Conservation (phyloP, 176 grass and related monocot species). For the Paspalum notatum region DNA sequence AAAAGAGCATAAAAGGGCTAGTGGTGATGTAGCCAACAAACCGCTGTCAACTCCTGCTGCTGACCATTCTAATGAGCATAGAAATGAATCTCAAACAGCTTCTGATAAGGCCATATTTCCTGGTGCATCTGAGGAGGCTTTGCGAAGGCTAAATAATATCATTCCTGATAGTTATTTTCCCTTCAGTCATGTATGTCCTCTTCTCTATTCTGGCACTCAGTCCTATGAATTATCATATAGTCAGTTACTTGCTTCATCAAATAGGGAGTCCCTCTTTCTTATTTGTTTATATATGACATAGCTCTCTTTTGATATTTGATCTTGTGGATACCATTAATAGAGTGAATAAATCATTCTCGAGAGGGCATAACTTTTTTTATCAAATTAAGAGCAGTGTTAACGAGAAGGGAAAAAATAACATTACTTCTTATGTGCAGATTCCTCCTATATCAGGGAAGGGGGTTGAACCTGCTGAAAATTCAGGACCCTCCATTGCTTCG, state of each 20-base stretch:
- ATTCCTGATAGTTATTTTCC: slow-evolving; percentile 86
- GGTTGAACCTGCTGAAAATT: slow-evolving; percentile 57
- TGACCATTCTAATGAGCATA: slow-evolving; percentile 44
- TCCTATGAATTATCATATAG: background rate
- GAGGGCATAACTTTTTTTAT: slow-evolving; percentile 10
- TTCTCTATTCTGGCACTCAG: slow-evolving; percentile 25
- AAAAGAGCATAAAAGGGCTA: slow-evolving; percentile 58
- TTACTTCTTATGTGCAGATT: slow-evolving; percentile 55
- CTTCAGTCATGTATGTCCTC: slow-evolving; percentile 74
- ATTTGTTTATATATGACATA: background rate
- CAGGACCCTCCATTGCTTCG: slow-evolving; percentile 65
- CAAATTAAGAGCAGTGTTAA: slow-evolving; percentile 1
- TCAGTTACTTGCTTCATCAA: background rate
- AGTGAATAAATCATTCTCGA: slow-evolving; percentile 19
- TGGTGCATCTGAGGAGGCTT: slow-evolving; percentile 55
- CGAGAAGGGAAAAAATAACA: slow-evolving; percentile 38
- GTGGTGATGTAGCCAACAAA: slow-evolving; percentile 44
- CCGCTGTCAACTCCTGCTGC: slow-evolving; percentile 29
- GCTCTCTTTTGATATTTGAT: background rate
- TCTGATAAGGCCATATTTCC: slow-evolving; percentile 41
- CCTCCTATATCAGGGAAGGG: slow-evolving; percentile 60
- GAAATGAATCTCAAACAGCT: slow-evolving; percentile 46
- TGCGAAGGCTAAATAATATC: slow-evolving; percentile 66
- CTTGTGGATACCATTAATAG: slow-evolving; percentile 1
- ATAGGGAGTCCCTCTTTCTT: slow-evolving; percentile 26